These are phyloP conservation scores for Calocera viscosa DNA, from an alignment of 768 basidiomycete genomes.

Conservation along the genomic window DNA sequence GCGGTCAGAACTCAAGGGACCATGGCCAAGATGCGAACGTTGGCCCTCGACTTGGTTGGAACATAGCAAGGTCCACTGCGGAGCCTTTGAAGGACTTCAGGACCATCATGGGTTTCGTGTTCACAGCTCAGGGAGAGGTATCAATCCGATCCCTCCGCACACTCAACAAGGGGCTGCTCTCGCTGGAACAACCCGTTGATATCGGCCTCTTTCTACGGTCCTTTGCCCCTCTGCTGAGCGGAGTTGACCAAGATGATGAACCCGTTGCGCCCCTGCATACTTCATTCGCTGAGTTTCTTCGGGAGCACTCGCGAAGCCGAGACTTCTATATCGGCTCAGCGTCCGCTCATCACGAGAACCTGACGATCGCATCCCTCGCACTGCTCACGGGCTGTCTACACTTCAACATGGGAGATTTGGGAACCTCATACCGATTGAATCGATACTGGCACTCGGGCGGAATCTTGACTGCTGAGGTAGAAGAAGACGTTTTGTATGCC, in stretches of 20 bases:
- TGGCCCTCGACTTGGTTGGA: neutral
- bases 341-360: neutral
- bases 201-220: neutral
- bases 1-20: no score
- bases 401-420: neutral
- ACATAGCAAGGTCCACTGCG: no score
- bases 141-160: neutral
- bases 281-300: neutral
- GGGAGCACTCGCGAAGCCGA: no score
- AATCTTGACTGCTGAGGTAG: neutral
- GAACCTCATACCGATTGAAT: neutral
- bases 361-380: neutral
- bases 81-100: no score
- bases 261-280: neutral
- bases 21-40: neutral
- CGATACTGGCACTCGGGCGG: neutral
- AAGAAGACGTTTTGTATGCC: neutral
- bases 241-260: neutral
- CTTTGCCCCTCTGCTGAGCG: neutral
- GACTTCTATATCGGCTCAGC: neutral
- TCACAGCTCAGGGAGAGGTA: neutral
- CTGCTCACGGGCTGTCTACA: neutral
- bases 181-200: no score
- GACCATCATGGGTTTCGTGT: neutral
- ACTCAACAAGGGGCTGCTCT: no score